A percentile compares a stretch with the other conserved stretches of the same genome.
Conservation (phyloP, 1,284 basidiomycete genomes). For the Malassezia dermatis region DNA sequence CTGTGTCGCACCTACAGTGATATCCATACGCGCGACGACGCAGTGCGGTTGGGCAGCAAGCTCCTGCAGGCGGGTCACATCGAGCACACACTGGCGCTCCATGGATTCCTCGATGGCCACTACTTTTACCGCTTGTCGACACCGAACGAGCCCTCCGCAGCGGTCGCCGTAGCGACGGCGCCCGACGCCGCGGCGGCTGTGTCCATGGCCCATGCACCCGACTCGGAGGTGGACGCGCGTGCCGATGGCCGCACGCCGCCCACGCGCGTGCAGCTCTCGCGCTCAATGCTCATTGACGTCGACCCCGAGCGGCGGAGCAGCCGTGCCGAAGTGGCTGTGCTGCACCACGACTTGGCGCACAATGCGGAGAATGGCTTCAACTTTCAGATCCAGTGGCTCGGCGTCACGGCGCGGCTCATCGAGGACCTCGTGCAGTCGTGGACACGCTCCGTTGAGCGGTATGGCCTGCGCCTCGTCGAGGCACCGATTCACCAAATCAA, state of each 20-base stretch:
- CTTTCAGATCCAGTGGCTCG: conserved; percentile 85
- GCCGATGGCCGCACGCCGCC: conserved; percentile 1
- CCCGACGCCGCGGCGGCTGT: not conserved
- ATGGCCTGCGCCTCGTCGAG: conserved; percentile 83
- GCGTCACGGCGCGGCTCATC: conserved; percentile 85
- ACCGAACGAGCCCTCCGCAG: not conserved
- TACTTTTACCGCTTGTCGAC: conserved; percentile 36
- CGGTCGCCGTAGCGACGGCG: not conserved
- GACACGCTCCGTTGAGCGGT: conserved; percentile 73
- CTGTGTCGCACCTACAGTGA: conserved; percentile 37
- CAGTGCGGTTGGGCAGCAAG: conserved; percentile 29
- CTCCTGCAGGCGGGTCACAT: conserved; percentile 36
- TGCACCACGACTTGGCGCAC: conserved; percentile 46
- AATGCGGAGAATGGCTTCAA: conserved; percentile 47
- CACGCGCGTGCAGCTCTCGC: conserved; percentile 29
- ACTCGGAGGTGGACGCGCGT: conserved; percentile 16
- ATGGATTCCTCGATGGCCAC: conserved; percentile 45
- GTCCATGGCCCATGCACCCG: conserved; percentile 2
- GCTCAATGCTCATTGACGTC: conserved; percentile 40
- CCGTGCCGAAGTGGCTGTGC: conserved; percentile 41
- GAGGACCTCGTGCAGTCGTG: conserved; percentile 79
- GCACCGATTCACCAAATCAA: conserved; percentile 48
- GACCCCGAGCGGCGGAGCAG: conserved; percentile 35
- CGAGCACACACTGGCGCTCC: conserved; percentile 35
- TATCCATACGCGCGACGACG: conserved; percentile 37